Percentiles rank a stretch among this genome's conserved stretches.
These are phyloP conservation scores for Trametes elegans DNA, from an alignment of 768 basidiomycete species.

Conservation along the genomic window DNA sequence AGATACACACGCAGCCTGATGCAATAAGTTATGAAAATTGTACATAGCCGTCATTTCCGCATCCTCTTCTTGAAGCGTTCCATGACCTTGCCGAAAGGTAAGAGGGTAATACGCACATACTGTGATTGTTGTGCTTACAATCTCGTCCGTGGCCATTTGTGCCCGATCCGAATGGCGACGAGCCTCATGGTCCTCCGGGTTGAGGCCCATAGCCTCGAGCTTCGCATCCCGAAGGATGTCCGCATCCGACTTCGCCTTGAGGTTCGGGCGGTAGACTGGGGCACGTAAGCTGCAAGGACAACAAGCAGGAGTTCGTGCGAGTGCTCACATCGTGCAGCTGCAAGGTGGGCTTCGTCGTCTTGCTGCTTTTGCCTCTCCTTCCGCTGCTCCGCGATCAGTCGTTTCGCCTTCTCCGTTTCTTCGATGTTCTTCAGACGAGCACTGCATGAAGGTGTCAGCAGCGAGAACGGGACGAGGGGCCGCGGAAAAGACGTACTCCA, in stretches of 20 bases:
- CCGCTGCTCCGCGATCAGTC: constrained; percentile 73
- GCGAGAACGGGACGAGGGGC: too few relatives aligned
- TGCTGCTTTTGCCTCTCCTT: constrained; percentile 50
- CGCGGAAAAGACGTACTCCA: constrained; percentile 87
- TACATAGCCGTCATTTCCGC: constrained; percentile 50
- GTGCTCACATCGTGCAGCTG: constrained; percentile 79
- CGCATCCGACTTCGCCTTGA: constrained; percentile 81
- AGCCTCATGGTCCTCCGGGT: constrained; percentile 47
- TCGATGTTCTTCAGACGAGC: constrained; percentile 92
- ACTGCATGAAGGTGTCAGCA: constrained; percentile 40
- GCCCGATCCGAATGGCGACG: constrained; percentile 48
- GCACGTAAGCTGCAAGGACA: neutral
- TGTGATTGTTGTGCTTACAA: constrained; percentile 49
- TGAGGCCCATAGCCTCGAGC: constrained; percentile 79
- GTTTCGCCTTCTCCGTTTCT: constrained; percentile 95
- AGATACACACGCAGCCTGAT: neutral
- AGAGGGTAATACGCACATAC: neutral
- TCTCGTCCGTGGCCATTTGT: constrained; percentile 89
- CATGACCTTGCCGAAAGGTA: constrained; percentile 62
- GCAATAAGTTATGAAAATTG: neutral
- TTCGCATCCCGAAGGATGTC: constrained; percentile 88
- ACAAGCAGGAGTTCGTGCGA: constrained; percentile 1
- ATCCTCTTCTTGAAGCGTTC: constrained; percentile 97
- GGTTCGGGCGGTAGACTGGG: constrained; percentile 80
- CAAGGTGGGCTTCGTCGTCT: constrained; percentile 79